A percentile compares a stretch with the other conserved stretches of the same genome.
Conservation (phyloP, 2,329 filamentous ascomycete species). For the Colletotrichum godetiae region DNA sequence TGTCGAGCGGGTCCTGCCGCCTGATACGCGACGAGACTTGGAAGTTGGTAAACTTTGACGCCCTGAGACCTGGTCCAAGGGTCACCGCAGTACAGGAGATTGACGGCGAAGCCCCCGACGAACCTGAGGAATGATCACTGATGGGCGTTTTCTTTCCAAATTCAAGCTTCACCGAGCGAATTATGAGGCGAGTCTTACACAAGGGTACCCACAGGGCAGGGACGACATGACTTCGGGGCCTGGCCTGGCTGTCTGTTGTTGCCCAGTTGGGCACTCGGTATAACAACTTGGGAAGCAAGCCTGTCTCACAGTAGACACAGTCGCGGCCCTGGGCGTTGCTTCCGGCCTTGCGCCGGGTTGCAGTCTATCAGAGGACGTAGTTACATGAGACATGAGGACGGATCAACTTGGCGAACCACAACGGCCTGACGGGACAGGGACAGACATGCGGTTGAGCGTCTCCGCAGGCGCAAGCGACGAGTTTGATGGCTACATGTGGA, state of each 20-base stretch:
- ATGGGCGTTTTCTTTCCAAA: not conserved
- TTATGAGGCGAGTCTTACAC: not conserved
- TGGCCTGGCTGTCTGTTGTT: not conserved
- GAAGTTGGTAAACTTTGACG: conserved; percentile 3
- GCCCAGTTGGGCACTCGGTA: conserved; percentile 2
- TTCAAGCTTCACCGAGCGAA: not conserved
- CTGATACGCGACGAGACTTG: conserved; percentile 21
- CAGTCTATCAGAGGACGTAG: conserved; percentile 9
- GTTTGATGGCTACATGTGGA: conserved; percentile 17
- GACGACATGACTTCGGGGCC: not conserved
- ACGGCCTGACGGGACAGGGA: conserved; percentile 20
- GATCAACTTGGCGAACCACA: conserved; percentile 1
- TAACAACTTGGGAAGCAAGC: not conserved
- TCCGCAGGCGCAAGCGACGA: not conserved
- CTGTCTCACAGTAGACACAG: not conserved
- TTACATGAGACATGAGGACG: not conserved
- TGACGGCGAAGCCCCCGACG: not conserved
- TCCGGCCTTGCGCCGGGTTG: conserved; percentile 7
- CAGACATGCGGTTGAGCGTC: not conserved
- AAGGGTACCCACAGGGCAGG: not conserved
- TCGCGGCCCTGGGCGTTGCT: not conserved
- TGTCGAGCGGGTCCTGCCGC: conserved; percentile 32
- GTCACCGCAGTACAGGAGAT: conserved; percentile 11
- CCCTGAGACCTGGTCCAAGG: conserved; percentile 21
- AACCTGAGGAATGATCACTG: conserved; percentile 1